Conservation (phyloP, 1,284 basidiomycete genomes). For the Melampsora larici-populina region DNA sequence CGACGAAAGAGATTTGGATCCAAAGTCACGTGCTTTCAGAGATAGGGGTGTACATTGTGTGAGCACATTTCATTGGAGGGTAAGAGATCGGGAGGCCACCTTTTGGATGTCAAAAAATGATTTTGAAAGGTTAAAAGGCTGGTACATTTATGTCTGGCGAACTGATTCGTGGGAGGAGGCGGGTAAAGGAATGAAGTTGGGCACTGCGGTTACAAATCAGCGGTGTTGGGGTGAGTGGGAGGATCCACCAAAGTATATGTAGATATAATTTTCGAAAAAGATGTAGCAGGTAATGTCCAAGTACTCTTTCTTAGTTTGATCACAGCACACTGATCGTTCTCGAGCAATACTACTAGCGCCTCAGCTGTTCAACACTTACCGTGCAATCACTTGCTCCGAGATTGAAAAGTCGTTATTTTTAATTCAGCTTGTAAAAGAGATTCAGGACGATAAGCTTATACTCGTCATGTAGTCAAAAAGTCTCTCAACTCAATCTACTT, state of each 20-base stretch:
- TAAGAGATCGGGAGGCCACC: neutral
- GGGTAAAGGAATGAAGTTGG: neutral
- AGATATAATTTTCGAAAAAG: too few relatives aligned
- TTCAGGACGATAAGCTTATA: too few relatives aligned
- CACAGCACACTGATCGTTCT: too few relatives aligned
- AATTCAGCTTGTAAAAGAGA: too few relatives aligned
- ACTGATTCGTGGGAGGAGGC: neutral
- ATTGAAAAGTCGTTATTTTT: too few relatives aligned
- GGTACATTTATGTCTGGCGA: neutral
- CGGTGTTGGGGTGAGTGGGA: neutral
- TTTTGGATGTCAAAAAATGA: neutral
- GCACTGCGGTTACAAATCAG: neutral
- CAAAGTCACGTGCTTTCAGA: neutral
- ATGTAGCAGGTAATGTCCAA: too few relatives aligned
- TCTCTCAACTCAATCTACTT: too few relatives aligned
- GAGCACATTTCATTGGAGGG: neutral
- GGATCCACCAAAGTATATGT: neutral
- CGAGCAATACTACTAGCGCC: too few relatives aligned
- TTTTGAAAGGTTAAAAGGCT: neutral
- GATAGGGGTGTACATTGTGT: neutral
- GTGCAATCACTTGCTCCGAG: too few relatives aligned
- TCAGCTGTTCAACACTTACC: too few relatives aligned
- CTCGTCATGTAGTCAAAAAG: too few relatives aligned
- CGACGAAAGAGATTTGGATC: neutral
- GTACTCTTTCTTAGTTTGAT: too few relatives aligned